Evolutionary conservation across 1,139 yeast species (phyloP), one percentile per base, ranked within the genome.

Genomic region (Magnusiomyces ingens): DNA sequence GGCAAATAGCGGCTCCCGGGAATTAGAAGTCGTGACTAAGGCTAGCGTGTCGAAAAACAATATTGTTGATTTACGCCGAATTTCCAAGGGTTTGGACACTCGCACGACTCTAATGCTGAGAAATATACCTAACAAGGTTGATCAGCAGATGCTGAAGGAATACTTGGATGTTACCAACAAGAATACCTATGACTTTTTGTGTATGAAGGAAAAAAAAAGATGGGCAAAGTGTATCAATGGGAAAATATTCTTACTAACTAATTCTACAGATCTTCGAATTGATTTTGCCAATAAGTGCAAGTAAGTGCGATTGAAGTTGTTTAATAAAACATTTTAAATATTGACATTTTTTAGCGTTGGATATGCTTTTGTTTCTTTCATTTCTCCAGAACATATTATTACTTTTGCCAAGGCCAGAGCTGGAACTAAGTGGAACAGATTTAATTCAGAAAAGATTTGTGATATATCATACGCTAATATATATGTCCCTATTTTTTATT

Each of bases 101-200:
- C 67, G 81, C 42, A 73, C 74, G 6, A 77, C 81, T 0, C 60
- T 77, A 43, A 76, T 77, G 81, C 69, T 77, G 38, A 70, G 79
- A 53, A 77, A 77, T 55, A 77, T 77, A 48, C 81, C 81, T 41
- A 77, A 77, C 62, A 76, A 75, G 60, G 70, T 76, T 35, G 73
- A 67, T 51, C 78, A 75, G 57, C 65, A 70, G 40, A 71, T 72
- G 62, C 69, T 78, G 38, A 74, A 77, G 58, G 70, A 69, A 35
- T 73, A 74, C 58, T 61, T 78, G 38, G 80, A 77, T 58, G 68
- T 62, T 35, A 75, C 80, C n/a, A 75, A 73, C 60, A 65, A 67
- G 57, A 69, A 75, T 57, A 74, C 79, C 53, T 80, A 79, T 61
- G 82, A 79, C 60, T 80, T 80, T 65, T 67, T 81, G 55, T 81